Evolutionary conservation across 1,284 basidiomycete genomes (phyloP), one percentile per base, ranked within the genome.

Genomic region (Sphagnurus paluster): DNA sequence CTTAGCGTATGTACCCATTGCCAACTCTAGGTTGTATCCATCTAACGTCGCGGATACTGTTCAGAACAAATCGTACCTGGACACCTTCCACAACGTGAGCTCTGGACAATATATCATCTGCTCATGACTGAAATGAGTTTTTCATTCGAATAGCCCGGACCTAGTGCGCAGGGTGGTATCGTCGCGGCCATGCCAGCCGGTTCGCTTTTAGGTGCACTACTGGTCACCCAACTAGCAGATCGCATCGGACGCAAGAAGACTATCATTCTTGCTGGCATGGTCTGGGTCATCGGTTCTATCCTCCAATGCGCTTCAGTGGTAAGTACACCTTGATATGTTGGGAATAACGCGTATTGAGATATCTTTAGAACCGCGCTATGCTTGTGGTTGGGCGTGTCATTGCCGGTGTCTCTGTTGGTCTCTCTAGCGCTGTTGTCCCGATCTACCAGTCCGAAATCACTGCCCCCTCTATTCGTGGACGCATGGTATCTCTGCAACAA

Each of bases 101-200:
- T 2, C 24, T 2, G n/a, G 37, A 14, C 7, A 29, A 1, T 19
- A 17, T 42, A 19, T 8, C 28, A 21, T n/a, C 38, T 35, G 29
- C 28, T 28, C 39, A 43, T 34, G 23, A 50, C 38, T 24, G 44
- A 19, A 32, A n/a, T n/a, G 14, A 9, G 36, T 35, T 8, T 42
- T 34, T 33, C 49, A n/a, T n/a, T n/a, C n/a, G n/a, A 26, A 7
- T 39, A 80, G 74, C 80, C 82, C 5, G 59, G 63, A 24, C 68
- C 78, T 4, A 74, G 72, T 51, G 75, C 73, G 3, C 84, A 88
- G 66, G 87, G 87, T 30, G 86, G 76, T 7, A 90, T 89, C 37
- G 82, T 86, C n/a, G 87, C 87, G 1, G 66, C 84, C 26, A 89
- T 90, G 86, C 83, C 84, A 17, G 82, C 82, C 3, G 86, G 83